Base-by-base conservation (phyloP, 345 rosid species). In the Mercurialis annua region DNA sequence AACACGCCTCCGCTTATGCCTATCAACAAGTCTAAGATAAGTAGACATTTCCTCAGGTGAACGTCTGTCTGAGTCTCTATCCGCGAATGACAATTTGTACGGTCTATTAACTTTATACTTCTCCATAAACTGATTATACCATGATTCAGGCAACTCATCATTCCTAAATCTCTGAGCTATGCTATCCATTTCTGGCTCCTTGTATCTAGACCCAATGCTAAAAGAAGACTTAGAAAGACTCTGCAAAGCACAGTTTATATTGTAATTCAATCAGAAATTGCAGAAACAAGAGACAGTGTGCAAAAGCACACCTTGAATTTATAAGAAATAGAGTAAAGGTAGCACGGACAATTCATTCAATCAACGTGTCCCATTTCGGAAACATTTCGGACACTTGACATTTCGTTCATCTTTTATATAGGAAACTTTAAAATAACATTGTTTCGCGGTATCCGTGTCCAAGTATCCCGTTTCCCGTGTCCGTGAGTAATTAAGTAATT, bases 131-230 rank as follows among this genome's bases (percentile, higher is more conserved):
- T 83, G 94, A 77, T 77, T 83, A 66, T 90, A 90, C 98, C 98
- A 93, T n/a, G 84, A 80, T 59, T 89, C 97, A 0, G 97, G 98
- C 53, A 93, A 78, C 36, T 88, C 97, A 30, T 90, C 97, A n/a
- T 71, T 82, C 83, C 86, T 82, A 18, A 79, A 77, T 66, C 92
- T 82, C 70, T 88, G 96, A 56, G 87, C 59, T 43, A 79, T 36
- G 70, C 71, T 81, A 57, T 85, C 83, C 63, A 67, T 77, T 71
- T 86, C 89, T 60, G 87, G 68, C 52, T 87, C 93, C 61, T 72
- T 71, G 56, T 68, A 81, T 75, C 95, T 84, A 12, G 68, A 47
- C 31, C 88, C 90, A 65, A 73, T 67, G 54, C 63, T 46, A 70
- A 70, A 80, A 60, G 77, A 40, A 55, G 86, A 69, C 72, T 84